phyloP scores from a whole-genome alignment of 768 basidiomycete genomes.

The Melanogaster broomeanus region DNA sequence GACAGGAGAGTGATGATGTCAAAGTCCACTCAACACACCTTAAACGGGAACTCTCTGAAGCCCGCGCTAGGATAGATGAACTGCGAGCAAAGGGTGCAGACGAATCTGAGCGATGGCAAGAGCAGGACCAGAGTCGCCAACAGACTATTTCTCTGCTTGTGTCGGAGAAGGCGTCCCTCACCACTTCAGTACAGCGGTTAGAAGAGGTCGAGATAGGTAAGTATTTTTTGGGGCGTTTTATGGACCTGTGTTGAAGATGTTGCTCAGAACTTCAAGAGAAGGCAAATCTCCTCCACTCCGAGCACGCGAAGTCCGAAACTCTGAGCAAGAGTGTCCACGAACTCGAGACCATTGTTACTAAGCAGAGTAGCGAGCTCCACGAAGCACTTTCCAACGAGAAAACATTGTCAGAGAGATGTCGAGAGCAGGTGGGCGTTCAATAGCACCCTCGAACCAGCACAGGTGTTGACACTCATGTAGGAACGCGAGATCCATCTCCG shows the following conservation, averaged over 20 bases:
- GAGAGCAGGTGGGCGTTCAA: constrained; percentile 31
- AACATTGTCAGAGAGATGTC: constrained; percentile 40
- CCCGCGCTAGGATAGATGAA: constrained; percentile 20
- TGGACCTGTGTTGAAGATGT: neutral
- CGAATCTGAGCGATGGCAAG: constrained; percentile 22
- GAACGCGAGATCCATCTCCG: constrained; percentile 75
- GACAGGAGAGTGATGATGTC: constrained; percentile 9
- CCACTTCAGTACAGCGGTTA: constrained; percentile 57
- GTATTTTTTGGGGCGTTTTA: constrained; percentile 15
- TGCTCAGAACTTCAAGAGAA: constrained; percentile 45
- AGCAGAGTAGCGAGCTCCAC: constrained; percentile 44
- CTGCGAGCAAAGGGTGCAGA: constrained; percentile 12
- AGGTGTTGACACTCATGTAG: constrained; percentile 33
- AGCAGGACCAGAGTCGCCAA: constrained; percentile 55
- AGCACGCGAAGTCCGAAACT: constrained; percentile 40
- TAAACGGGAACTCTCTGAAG: constrained; percentile 22
- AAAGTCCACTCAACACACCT: constrained; percentile 13
- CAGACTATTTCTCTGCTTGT: constrained; percentile 79
- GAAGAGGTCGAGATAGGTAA: constrained; percentile 63
- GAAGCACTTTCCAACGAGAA: constrained; percentile 46
- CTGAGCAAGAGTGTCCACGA: constrained; percentile 45
- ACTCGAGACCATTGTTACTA: constrained; percentile 42
- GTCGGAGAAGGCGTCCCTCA: constrained; percentile 65
- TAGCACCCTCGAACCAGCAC: neutral
- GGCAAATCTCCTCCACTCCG: constrained; percentile 42